phyloP scores from a whole-genome alignment of 768 basidiomycete species.

The Phlegmacium glaucopus region DNA sequence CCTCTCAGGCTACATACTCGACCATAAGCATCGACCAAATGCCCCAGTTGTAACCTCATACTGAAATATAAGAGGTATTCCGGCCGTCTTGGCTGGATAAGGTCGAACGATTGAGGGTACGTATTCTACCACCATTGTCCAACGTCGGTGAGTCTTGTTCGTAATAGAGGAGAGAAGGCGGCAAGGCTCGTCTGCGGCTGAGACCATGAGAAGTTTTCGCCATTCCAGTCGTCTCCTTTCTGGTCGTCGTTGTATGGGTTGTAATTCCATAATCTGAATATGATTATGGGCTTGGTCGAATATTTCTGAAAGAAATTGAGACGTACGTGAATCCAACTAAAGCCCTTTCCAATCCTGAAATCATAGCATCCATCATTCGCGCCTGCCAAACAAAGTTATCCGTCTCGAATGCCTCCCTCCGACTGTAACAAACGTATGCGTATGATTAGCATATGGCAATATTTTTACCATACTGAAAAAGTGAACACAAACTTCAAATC shows the following conservation, averaged over 20 bases:
- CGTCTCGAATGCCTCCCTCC: slow-evolving; percentile 64
- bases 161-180: slow-evolving; percentile 49
- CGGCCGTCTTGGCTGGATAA: slow-evolving; percentile 88
- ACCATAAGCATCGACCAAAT: slow-evolving; percentile 71
- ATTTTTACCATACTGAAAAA: background rate
- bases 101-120: slow-evolving; percentile 82
- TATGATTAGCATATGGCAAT: background rate
- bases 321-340: slow-evolving; percentile 84
- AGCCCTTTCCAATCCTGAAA: slow-evolving; percentile 74
- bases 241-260: slow-evolving; percentile 83
- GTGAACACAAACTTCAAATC: slow-evolving; percentile 80
- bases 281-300: slow-evolving; percentile 1
- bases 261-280: slow-evolving; percentile 85
- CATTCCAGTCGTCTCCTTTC: slow-evolving; percentile 88
- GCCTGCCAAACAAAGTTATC: slow-evolving; percentile 81
- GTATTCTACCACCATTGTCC: slow-evolving; percentile 79
- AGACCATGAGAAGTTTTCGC: slow-evolving; percentile 98
- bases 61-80: slow-evolving; percentile 68
- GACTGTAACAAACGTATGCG: slow-evolving; percentile 44
- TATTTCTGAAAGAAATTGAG: background rate
- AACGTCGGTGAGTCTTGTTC: slow-evolving; percentile 64
- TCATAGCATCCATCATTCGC: slow-evolving; percentile 93
- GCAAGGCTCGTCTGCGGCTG: slow-evolving; percentile 56
- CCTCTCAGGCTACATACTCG: slow-evolving; percentile 81
- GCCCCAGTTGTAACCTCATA: slow-evolving; percentile 77